Percentiles rank a stretch among this genome's conserved stretches.
These are phyloP conservation scores for Aureobasidium sp. DNA, from an alignment of 2,329 filamentous ascomycete species.

Conservation along the genomic window DNA sequence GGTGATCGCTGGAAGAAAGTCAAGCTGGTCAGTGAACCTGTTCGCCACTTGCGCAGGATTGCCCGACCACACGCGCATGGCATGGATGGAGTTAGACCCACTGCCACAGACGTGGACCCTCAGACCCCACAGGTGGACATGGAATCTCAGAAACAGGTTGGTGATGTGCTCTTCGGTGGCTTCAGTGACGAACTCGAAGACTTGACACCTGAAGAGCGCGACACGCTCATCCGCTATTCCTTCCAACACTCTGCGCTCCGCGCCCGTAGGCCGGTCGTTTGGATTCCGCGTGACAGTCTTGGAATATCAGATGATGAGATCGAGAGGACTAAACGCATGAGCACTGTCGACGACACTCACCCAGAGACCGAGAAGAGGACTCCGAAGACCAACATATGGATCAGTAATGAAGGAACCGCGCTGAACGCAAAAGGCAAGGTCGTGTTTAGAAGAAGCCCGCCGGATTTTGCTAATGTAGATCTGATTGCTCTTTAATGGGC, in stretches of 20 bases:
- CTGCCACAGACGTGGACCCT: background rate
- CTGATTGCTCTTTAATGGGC: slow-evolving; percentile 60
- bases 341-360: slow-evolving; percentile 42
- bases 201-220: slow-evolving; percentile 79
- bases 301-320: slow-evolving; percentile 92
- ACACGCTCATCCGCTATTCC: slow-evolving; percentile 73
- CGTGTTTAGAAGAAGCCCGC: slow-evolving; percentile 71
- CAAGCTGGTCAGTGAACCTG: slow-evolving; percentile 6
- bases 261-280: slow-evolving; percentile 76
- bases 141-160: slow-evolving; percentile 62
- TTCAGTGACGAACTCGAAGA: slow-evolving; percentile 93
- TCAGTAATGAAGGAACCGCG: slow-evolving; percentile 86
- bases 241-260: slow-evolving; percentile 87
- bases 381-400: slow-evolving; percentile 56
- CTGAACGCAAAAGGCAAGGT: slow-evolving; percentile 76
- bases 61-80: background rate
- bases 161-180: slow-evolving; percentile 74
- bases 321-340: slow-evolving; percentile 63
- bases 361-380: slow-evolving; percentile 14
- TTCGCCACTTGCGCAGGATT: slow-evolving; percentile 4
- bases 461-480: slow-evolving; percentile 65
- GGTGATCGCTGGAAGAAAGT: slow-evolving; percentile 10
- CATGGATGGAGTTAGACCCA: background rate
- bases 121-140: slow-evolving; percentile 46
- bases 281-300: slow-evolving; percentile 86